Evolutionary conservation across 2,329 filamentous ascomycete genomes (phyloP).

Genomic region (Colletotrichum zoysiae): DNA sequence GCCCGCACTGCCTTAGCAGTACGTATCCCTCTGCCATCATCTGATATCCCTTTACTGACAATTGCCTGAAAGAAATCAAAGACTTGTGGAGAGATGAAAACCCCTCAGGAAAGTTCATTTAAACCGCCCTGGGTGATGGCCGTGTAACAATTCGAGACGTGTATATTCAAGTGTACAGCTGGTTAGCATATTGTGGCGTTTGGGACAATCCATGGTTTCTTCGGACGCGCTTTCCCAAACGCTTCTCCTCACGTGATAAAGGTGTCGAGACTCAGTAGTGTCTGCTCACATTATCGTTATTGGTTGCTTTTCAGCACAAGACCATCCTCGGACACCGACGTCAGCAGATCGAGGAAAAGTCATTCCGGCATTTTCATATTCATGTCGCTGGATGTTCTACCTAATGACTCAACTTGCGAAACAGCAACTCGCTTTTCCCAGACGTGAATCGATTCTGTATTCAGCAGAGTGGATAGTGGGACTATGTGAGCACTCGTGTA

Average conservation of each 20-base stretch:
- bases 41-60: constrained; percentile 41
- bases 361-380: background rate
- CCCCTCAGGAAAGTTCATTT: constrained; percentile 51
- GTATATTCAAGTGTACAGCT: constrained; percentile 48
- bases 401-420: background rate
- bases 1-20: constrained; percentile 89
- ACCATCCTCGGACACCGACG: background rate
- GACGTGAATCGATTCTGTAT: background rate
- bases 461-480: background rate
- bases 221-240: constrained; percentile 2
- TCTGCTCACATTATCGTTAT: too few relatives aligned
- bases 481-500: too few relatives aligned
- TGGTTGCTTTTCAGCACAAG: too few relatives aligned
- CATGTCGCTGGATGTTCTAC: too few relatives aligned
- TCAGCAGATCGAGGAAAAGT: background rate
- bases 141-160: constrained; percentile 44
- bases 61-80: constrained; percentile 56
- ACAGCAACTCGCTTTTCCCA: background rate
- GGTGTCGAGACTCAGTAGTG: background rate
- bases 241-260: too few relatives aligned
- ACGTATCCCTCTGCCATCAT: constrained; percentile 52
- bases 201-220: constrained; percentile 36
- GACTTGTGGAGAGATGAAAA: constrained; percentile 58
- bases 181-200: constrained; percentile 39
- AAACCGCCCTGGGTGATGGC: constrained; percentile 25